Conservation (phyloP, 2,329 filamentous ascomycete species). For the Arachnopeziza araneosa region DNA sequence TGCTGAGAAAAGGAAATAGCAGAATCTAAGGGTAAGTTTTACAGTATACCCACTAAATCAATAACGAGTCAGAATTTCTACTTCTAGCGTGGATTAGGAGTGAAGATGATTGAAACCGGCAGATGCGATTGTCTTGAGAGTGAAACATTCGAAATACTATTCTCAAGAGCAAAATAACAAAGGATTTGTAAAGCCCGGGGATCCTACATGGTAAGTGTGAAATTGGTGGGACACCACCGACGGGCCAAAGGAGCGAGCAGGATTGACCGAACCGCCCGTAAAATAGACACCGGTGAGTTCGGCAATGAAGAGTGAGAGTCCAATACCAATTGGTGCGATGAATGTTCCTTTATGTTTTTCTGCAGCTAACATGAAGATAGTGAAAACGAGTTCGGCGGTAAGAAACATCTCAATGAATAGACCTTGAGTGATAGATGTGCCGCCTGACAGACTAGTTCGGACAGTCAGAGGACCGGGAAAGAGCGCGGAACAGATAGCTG, state of each 20-base stretch:
- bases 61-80: no score
- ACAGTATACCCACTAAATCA: no score
- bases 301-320: slow-evolving; percentile 41
- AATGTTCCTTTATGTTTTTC: slow-evolving; percentile 42
- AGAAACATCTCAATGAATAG: slow-evolving; percentile 45
- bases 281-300: slow-evolving; percentile 35
- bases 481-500: slow-evolving; percentile 37
- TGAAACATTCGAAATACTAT: no score
- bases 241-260: slow-evolving; percentile 40
- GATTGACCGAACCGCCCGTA: slow-evolving; percentile 45
- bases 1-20: no score
- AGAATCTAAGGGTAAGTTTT: no score
- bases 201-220: slow-evolving; percentile 44
- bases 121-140: no score
- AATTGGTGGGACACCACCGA: slow-evolving; percentile 40
- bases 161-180: no score
- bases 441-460: slow-evolving; percentile 37
- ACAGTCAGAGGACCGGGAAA: slow-evolving; percentile 31
- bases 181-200: no score
- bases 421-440: slow-evolving; percentile 38
- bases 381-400: slow-evolving; percentile 44
- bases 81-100: no score
- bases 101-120: no score
- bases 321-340: slow-evolving; percentile 43
- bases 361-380: slow-evolving; percentile 40